Conservation (phyloP, 192 early-diverging fungal genomes). For the Entomortierella parvispora region DNA sequence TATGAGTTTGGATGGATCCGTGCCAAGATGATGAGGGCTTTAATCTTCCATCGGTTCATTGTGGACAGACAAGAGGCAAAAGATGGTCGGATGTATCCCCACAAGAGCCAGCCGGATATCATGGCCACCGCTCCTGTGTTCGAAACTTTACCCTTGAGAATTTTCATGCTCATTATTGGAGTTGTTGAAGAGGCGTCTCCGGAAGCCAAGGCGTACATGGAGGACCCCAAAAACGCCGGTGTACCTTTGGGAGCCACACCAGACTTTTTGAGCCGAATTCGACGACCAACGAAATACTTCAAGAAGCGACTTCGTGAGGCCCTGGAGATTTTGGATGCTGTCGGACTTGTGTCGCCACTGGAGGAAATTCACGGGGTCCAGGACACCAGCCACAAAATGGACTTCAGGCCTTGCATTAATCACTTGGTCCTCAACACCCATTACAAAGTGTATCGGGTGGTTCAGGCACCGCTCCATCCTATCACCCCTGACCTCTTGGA, state of each 20-base stretch:
- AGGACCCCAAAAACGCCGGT: slow-evolving; percentile 13
- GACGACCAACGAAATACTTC: slow-evolving; percentile 13
- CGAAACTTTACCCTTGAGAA: slow-evolving; percentile 32
- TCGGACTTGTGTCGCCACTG: slow-evolving; percentile 33
- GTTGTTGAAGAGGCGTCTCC: slow-evolving; percentile 5
- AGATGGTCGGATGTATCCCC: slow-evolving; percentile 19
- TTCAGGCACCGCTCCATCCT: slow-evolving; percentile 25
- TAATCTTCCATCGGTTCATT: slow-evolving; percentile 52
- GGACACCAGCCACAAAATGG: too few species aligned
- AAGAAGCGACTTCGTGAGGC: slow-evolving; percentile 36
- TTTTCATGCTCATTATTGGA: slow-evolving; percentile 53
- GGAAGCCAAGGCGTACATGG: slow-evolving; percentile 8
- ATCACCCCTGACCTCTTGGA: slow-evolving; percentile 18
- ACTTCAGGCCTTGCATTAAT: slow-evolving; percentile 14
- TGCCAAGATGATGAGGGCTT: slow-evolving; percentile 59
- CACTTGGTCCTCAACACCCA: slow-evolving; percentile 48
- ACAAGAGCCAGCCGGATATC: slow-evolving; percentile 3
- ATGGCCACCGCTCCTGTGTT: slow-evolving; percentile 39
- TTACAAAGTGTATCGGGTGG: slow-evolving; percentile 22
- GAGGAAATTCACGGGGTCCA: background rate
- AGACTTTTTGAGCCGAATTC: background rate
- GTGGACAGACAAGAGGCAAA: slow-evolving; percentile 25
- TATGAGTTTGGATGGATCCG: slow-evolving; percentile 51
- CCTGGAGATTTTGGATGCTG: slow-evolving; percentile 41
- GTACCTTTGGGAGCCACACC: slow-evolving; percentile 11